phyloP scores from a whole-genome alignment of 805 yeast species.

The Suhomyces canberraensis region DNA sequence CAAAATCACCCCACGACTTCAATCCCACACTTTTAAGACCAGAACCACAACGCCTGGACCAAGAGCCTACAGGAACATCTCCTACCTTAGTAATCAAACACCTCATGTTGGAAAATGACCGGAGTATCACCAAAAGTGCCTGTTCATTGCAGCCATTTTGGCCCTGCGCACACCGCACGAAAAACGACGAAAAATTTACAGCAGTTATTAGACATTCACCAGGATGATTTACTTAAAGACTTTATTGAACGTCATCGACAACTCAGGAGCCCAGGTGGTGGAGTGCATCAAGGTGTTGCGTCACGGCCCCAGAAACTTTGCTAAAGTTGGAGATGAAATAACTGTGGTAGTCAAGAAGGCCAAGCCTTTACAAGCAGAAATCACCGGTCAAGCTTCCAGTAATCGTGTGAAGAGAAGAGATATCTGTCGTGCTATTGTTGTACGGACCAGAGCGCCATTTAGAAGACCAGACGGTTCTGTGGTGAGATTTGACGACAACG shows the following conservation, averaged over 20 bases:
- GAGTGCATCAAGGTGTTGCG: slow-evolving; percentile 95
- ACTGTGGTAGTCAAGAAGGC: slow-evolving; percentile 95
- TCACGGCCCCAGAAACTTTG: slow-evolving; percentile 81
- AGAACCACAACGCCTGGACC: no score
- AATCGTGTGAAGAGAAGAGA: slow-evolving; percentile 93
- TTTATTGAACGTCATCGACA: slow-evolving; percentile 85
- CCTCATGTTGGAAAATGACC: no score
- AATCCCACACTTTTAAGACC: no score
- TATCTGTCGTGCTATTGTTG: slow-evolving; percentile 91
- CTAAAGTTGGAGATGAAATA: slow-evolving; percentile 84
- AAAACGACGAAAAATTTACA: slow-evolving; percentile 4
- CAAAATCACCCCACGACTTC: no score
- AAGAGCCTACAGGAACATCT: no score
- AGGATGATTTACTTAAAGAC: slow-evolving; percentile 86
- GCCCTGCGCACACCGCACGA: slow-evolving; percentile 1
- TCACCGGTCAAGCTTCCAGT: slow-evolving; percentile 69
- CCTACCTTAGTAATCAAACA: no score
- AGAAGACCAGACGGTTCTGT: slow-evolving; percentile 84
- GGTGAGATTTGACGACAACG: slow-evolving; percentile 90
- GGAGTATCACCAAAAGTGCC: background rate
- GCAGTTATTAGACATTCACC: no score
- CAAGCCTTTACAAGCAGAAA: slow-evolving; percentile 65
- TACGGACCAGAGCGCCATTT: slow-evolving; percentile 79
- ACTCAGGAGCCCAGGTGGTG: slow-evolving; percentile 90
- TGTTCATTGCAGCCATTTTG: background rate